phyloP scores from a whole-genome alignment of 768 basidiomycete genomes.

The Leccinellum luteum region DNA sequence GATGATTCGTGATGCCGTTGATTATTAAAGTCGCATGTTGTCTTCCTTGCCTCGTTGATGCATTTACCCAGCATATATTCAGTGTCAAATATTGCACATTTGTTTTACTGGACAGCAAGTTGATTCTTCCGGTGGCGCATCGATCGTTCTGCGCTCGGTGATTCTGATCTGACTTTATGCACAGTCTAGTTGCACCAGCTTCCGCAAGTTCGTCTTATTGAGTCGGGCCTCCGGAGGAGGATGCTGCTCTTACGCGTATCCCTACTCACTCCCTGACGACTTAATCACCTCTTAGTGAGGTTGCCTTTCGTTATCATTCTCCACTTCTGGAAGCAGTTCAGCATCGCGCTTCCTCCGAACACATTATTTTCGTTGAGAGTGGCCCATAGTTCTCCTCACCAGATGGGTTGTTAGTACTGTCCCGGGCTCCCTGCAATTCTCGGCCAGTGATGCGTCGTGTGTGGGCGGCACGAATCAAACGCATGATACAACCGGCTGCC shows the following conservation, averaged over 20 bases:
- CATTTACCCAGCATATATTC: conserved; percentile 11
- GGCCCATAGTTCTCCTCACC: no score
- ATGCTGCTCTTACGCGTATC: background rate
- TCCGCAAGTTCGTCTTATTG: background rate
- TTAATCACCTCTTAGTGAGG: background rate
- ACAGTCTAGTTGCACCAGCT: background rate
- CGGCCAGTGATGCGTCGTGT: no score
- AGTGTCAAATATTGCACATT: background rate
- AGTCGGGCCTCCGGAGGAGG: background rate
- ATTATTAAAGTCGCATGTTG: background rate
- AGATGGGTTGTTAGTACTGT: background rate
- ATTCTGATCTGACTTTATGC: background rate
- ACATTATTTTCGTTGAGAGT: background rate
- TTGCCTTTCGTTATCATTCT: background rate
- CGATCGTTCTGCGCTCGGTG: background rate
- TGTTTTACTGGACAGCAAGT: background rate
- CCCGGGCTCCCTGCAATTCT: no score
- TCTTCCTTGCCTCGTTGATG: background rate
- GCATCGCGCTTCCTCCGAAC: conserved; percentile 15
- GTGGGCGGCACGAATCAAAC: conserved; percentile 41
- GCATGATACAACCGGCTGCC: conserved; percentile 19
- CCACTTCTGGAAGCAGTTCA: conserved; percentile 3
- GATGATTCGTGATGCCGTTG: conserved; percentile 23
- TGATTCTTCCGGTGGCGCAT: background rate
- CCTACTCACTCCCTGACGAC: background rate